A percentile compares a stretch with the other conserved stretches of the same genome.
These are phyloP conservation scores for Telopea speciosissima DNA, from an alignment of 177 flowering plant genomes.

Conservation along the genomic window DNA sequence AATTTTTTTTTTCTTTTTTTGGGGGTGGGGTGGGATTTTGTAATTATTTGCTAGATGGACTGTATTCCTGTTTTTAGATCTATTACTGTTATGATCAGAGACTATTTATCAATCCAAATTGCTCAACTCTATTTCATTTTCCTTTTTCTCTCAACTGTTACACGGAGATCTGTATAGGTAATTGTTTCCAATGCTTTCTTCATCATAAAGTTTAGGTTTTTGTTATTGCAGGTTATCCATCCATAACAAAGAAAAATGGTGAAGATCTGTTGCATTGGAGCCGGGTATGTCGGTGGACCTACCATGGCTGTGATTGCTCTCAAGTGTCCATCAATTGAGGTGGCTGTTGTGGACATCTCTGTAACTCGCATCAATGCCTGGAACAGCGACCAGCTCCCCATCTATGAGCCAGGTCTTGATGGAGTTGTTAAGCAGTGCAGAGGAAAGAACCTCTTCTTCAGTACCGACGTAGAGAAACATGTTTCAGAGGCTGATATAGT, in stretches of 20 bases:
- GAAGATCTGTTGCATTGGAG: slow-evolving; percentile 89
- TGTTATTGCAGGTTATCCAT: slow-evolving; percentile 7
- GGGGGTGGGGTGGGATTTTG: too few species aligned
- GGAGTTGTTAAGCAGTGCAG: slow-evolving; percentile 76
- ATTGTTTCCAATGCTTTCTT: neutral
- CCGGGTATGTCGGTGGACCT: slow-evolving; percentile 88
- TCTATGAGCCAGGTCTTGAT: slow-evolving; percentile 79
- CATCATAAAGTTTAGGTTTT: neutral
- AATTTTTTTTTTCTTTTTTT: neutral
- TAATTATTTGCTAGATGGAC: neutral
- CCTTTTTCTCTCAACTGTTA: neutral
- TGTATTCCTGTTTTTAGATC: neutral
- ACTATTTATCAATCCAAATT: neutral
- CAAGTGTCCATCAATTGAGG: slow-evolving; percentile 64
- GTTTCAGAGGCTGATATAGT: slow-evolving; percentile 67
- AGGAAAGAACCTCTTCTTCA: slow-evolving; percentile 74
- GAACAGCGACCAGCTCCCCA: slow-evolving; percentile 77
- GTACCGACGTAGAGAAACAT: slow-evolving; percentile 75
- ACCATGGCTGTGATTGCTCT: slow-evolving; percentile 87
- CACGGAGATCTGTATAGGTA: neutral
- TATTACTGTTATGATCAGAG: neutral
- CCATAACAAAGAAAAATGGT: slow-evolving; percentile 39
- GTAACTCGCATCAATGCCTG: slow-evolving; percentile 60
- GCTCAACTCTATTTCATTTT: neutral
- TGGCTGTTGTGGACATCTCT: slow-evolving; percentile 77